phyloP scores from a whole-genome alignment of 2,329 filamentous ascomycete species.

The Phialophora macrospora region DNA sequence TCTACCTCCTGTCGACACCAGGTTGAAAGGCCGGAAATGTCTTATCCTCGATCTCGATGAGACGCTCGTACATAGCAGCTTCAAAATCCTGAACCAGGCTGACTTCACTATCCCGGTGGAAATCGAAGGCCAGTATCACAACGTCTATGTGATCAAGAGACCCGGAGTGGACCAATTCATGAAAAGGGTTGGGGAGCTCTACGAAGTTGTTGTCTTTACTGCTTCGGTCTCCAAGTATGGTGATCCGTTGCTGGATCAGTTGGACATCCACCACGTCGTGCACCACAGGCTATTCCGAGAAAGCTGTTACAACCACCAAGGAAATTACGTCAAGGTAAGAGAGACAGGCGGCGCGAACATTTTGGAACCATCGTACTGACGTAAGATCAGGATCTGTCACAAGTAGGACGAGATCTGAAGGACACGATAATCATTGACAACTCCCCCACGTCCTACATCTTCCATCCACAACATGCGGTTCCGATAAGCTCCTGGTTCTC shows the following conservation, averaged over 20 bases:
- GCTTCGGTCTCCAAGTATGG: constrained; percentile 99
- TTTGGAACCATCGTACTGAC: constrained; percentile 20
- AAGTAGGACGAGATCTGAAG: constrained; percentile 91
- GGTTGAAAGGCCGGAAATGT: constrained; percentile 87
- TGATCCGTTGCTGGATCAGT: constrained; percentile 90
- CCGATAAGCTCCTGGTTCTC: constrained; percentile 99
- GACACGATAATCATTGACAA: constrained; percentile 99
- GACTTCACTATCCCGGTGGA: constrained; percentile 99
- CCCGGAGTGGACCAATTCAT: constrained; percentile 99
- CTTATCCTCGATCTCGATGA: constrained; percentile 94
- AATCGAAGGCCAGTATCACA: constrained; percentile 98
- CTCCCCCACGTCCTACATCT: constrained; percentile 98
- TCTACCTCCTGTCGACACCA: constrained; percentile 78
- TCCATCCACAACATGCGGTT: constrained; percentile 97
- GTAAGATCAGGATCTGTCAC: constrained; percentile 74
- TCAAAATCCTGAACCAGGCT: constrained; percentile 98
- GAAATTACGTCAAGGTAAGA: constrained; percentile 89
- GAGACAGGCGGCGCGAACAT: constrained; percentile 8
- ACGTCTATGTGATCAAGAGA: constrained; percentile 98
- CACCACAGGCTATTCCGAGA: constrained; percentile 96
- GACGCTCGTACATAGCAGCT: constrained; percentile 96
- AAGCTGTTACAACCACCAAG: constrained; percentile 99
- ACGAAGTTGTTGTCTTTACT: constrained; percentile 98
- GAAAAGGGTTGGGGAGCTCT: constrained; percentile 96
- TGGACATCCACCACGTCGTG: constrained; percentile 96